Conservation (phyloP, 495 filamentous ascomycete species). For the Neurospora sublineolata region DNA sequence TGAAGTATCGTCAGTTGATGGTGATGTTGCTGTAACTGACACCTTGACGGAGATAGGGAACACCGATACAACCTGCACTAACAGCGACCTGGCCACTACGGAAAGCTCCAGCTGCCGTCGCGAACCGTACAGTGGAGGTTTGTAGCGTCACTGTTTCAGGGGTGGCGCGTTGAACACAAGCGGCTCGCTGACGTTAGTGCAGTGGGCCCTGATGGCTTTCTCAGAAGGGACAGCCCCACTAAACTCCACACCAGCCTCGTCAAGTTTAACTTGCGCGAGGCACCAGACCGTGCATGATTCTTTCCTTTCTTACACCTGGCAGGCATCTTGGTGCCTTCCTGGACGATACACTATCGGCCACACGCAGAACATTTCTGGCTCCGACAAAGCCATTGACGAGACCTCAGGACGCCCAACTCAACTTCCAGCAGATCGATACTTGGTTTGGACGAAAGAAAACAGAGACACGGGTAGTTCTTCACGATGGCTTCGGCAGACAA, state of each 20-base stretch:
- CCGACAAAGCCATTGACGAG: not conserved
- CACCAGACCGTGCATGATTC: not conserved
- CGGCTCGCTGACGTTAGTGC: not conserved
- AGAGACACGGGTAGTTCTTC: not conserved
- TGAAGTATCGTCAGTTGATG: not conserved
- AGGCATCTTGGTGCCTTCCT: not conserved
- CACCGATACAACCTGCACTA: not conserved
- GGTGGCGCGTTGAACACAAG: not conserved
- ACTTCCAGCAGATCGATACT: not conserved
- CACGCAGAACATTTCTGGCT: not conserved
- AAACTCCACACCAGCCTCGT: not conserved
- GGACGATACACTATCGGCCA: not conserved
- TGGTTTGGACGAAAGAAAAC: not conserved
- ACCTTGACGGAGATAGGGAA: not conserved
- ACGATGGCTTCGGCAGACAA: constrained; percentile 17
- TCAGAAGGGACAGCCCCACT: not conserved
- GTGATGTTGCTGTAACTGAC: not conserved
- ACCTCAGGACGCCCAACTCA: not conserved
- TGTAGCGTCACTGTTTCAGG: not conserved
- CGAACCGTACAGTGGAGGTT: too few relatives aligned
- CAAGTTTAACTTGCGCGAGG: not conserved
- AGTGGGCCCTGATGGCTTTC: not conserved
- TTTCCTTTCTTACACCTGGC: not conserved
- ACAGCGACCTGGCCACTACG: not conserved
- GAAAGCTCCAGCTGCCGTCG: not conserved